Evolutionary conservation across 495 filamentous ascomycete species (phyloP).

Genomic region (Aspergillus taichungensis): DNA sequence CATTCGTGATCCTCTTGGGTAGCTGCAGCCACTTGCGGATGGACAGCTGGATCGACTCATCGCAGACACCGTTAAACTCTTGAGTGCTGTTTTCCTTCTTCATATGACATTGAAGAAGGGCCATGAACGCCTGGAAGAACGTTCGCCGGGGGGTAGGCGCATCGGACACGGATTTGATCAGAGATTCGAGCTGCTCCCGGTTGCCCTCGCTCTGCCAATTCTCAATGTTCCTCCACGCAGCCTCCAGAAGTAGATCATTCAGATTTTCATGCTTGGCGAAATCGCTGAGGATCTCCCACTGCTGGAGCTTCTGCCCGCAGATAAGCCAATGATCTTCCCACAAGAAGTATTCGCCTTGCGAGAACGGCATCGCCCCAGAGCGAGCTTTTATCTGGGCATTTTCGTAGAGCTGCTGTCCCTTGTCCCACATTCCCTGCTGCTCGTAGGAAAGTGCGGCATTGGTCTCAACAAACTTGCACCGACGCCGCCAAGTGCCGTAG

Average conservation of each 20-base stretch:
- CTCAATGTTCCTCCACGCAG: conserved; percentile 88
- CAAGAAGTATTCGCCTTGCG: conserved; percentile 92
- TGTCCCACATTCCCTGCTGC: conserved; percentile 99
- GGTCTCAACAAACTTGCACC: conserved; percentile 91
- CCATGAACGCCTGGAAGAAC: conserved; percentile 98
- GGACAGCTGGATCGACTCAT: conserved; percentile 92
- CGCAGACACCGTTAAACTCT: conserved; percentile 83
- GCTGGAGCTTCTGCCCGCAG: conserved; percentile 95
- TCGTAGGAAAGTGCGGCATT: conserved; percentile 96
- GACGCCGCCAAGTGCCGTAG: conserved; percentile 93
- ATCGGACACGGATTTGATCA: conserved; percentile 94
- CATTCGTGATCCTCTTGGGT: conserved; percentile 84
- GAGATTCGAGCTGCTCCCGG: conserved; percentile 76
- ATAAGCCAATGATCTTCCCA: conserved; percentile 99
- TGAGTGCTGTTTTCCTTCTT: conserved; percentile 63
- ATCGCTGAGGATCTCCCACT: conserved; percentile 95
- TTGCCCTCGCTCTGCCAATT: conserved; percentile 81
- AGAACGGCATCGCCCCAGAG: conserved; percentile 87
- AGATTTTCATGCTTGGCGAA: conserved; percentile 99
- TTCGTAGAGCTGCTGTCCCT: conserved; percentile 92
- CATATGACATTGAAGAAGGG: conserved; percentile 81
- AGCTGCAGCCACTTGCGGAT: conserved; percentile 98
- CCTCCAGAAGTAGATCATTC: conserved; percentile 92
- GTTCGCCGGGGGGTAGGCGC: conserved; percentile 85
- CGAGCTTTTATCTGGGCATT: conserved; percentile 93